A percentile compares a stretch with the other conserved stretches of the same genome.
phyloP scores from a whole-genome alignment of 2,329 filamentous ascomycete species.

The Fusarium mangiferae region DNA sequence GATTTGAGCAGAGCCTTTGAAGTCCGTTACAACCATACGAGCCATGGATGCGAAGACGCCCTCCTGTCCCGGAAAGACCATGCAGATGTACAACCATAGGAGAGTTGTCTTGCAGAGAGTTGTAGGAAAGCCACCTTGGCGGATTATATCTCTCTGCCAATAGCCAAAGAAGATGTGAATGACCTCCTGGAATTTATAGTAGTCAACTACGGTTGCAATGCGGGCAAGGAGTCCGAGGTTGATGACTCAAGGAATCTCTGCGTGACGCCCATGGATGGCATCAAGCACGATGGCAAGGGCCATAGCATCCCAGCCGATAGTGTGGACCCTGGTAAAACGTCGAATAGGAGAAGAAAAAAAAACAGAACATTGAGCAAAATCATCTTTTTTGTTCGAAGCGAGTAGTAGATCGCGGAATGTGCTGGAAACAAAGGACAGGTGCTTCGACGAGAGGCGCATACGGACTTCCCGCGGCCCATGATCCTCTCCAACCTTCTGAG shows the following conservation, averaged over 20 bases:
- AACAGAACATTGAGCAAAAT: neutral
- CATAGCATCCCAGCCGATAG: neutral
- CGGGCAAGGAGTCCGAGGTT: neutral
- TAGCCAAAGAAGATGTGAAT: neutral
- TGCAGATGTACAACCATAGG: neutral
- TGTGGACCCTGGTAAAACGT: neutral
- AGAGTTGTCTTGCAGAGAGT: neutral
- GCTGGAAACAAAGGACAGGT: neutral
- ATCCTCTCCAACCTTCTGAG: fast-evolving
- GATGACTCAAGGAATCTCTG: neutral
- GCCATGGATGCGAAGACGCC: neutral
- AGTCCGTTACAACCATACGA: fast-evolving
- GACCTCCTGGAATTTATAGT: neutral
- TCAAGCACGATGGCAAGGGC: slow-evolving; percentile 1
- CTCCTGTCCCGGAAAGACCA: neutral
- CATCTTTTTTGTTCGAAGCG: neutral
- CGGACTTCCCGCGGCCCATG: neutral
- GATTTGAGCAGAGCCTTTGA: neutral
- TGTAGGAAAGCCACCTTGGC: neutral
- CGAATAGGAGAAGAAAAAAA: neutral
- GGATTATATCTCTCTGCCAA: neutral
- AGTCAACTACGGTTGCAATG: slow-evolving; percentile 4
- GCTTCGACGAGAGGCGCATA: neutral
- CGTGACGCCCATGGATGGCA: neutral
- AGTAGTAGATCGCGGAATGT: neutral